Percentiles rank a stretch among this genome's conserved stretches.
These are phyloP conservation scores for Moricandia arvensis DNA, from an alignment of 345 rosid species.

Conservation along the genomic window DNA sequence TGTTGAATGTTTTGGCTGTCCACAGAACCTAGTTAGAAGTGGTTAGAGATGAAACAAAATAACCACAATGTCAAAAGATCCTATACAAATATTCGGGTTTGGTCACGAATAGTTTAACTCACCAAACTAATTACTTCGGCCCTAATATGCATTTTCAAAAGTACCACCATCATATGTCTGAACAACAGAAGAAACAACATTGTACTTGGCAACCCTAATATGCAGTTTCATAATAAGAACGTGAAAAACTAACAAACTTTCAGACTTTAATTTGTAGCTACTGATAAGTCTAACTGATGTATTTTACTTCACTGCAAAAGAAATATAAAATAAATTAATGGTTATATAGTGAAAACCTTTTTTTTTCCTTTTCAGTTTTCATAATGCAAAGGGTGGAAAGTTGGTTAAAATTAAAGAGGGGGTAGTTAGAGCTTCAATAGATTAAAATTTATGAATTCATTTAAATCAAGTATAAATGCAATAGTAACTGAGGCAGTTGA, in stretches of 20 bases:
- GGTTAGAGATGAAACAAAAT: neutral
- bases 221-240: neutral
- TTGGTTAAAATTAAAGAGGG: constrained; percentile 26
- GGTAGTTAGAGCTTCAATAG: constrained; percentile 29
- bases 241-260: neutral
- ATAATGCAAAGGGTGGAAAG: constrained; percentile 13
- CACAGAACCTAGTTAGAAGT: neutral
- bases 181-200: neutral
- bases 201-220: neutral
- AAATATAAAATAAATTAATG: neutral
- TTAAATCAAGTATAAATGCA: constrained; percentile 37
- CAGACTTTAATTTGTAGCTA: neutral
- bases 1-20: neutral
- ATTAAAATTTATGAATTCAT: constrained; percentile 28
- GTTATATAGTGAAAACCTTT: neutral
- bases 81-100: neutral
- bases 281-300: neutral
- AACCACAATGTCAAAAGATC: neutral
- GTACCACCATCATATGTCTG: neutral
- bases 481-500: constrained; percentile 39
- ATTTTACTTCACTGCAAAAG: neutral
- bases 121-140: neutral
- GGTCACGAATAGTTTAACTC: neutral
- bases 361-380: neutral
- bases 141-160: neutral